Conservation (phyloP, 257 asterid genomes). For the Plantago major region DNA sequence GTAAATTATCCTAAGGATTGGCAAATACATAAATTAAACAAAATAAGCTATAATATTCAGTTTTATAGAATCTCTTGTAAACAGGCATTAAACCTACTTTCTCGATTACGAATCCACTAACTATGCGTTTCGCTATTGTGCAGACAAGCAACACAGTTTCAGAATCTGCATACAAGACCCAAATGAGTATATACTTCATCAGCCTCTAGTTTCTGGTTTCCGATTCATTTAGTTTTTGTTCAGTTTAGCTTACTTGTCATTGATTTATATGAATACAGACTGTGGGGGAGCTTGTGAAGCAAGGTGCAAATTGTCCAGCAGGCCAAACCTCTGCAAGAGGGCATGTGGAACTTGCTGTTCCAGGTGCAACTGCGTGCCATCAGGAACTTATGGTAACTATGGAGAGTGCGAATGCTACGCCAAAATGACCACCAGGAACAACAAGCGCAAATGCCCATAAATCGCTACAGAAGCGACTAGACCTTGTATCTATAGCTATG, state of each 20-base stretch:
- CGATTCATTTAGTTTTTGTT: not conserved
- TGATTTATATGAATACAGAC: slow-evolving; percentile 23
- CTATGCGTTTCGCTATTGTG: slow-evolving; percentile 11
- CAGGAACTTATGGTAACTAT: slow-evolving; percentile 62
- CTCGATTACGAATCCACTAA: not conserved
- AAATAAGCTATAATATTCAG: too few relatives aligned
- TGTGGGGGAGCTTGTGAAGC: slow-evolving; percentile 50
- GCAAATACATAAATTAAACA: too few relatives aligned
- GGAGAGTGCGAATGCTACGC: slow-evolving; percentile 62
- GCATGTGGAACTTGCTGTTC: slow-evolving; percentile 69
- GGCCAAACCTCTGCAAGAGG: slow-evolving; percentile 58
- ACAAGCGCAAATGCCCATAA: slow-evolving; percentile 57
- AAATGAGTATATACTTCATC: slow-evolving; percentile 29
- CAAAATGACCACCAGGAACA: slow-evolving; percentile 40
- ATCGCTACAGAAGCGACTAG: not conserved
- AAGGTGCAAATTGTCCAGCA: slow-evolving; percentile 48
- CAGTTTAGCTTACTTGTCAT: not conserved
- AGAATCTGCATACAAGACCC: slow-evolving; percentile 18
- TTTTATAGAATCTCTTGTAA: too few relatives aligned
- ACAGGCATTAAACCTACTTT: too few relatives aligned
- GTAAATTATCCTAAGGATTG: too few relatives aligned
- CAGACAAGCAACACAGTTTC: slow-evolving; percentile 39
- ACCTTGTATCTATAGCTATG: not conserved
- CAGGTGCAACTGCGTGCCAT: slow-evolving; percentile 61
- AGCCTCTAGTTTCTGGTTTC: not conserved